A percentile compares a stretch with the other conserved stretches of the same genome.
Evolutionary conservation across 768 basidiomycete genomes (phyloP).

Genomic region (Boletus rubescentipes): DNA sequence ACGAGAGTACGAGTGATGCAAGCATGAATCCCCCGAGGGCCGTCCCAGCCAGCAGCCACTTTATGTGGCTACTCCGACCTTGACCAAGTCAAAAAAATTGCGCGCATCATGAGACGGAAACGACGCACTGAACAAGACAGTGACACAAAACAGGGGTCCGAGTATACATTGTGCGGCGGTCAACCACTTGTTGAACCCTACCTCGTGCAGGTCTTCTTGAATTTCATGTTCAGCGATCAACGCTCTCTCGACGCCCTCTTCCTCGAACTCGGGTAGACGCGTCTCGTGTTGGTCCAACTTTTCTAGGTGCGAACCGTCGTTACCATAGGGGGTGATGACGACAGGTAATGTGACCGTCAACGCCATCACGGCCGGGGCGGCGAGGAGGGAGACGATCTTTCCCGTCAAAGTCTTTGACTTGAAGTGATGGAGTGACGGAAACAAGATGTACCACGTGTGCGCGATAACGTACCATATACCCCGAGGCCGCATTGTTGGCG

Average conservation of each 20-base stretch:
- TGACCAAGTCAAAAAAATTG: neutral
- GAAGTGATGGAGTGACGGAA: constrained; percentile 83
- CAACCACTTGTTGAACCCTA: constrained; percentile 76
- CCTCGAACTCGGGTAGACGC: constrained; percentile 67
- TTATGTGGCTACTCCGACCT: constrained; percentile 40
- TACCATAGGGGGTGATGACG: constrained; percentile 61
- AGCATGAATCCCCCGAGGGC: constrained; percentile 53
- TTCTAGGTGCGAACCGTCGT: constrained; percentile 17
- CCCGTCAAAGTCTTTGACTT: constrained; percentile 65
- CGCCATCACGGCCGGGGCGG: constrained; percentile 81
- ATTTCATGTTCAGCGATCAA: constrained; percentile 75
- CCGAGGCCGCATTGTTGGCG: constrained; percentile 42
- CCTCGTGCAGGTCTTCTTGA: constrained; percentile 64
- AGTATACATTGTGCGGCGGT: constrained; percentile 80
- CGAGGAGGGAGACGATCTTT: constrained; percentile 73
- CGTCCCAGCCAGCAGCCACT: constrained; percentile 55
- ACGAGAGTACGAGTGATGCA: constrained; percentile 56
- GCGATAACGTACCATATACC: constrained; percentile 34
- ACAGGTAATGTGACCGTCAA: constrained; percentile 92
- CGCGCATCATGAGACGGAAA: neutral
- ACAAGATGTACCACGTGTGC: constrained; percentile 61
- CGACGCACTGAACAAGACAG: constrained; percentile 73
- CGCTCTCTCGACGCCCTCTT: constrained; percentile 67
- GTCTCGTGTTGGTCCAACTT: constrained; percentile 37
- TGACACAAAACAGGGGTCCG: constrained; percentile 76